These are phyloP conservation scores for Persicaria maculosa DNA, from an alignment of 148 eudicot species.

Conservation along the genomic window DNA sequence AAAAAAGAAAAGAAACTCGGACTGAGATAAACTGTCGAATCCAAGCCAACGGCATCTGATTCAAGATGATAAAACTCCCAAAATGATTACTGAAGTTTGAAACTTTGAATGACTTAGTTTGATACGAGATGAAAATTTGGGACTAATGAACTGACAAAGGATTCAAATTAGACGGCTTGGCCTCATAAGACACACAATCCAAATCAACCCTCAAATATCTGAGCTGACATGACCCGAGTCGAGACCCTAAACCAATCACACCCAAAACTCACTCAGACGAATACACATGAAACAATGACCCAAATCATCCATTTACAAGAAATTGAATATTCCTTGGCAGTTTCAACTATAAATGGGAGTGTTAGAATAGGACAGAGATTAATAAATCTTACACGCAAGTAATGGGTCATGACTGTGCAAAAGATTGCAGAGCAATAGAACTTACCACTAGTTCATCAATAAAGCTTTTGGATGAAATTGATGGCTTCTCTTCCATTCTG, in stretches of 20 bases:
- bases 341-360: background rate
- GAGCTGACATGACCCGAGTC: background rate
- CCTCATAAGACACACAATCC: background rate
- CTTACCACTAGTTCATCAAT: conserved; percentile 14
- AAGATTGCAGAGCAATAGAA: background rate
- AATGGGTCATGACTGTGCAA: background rate
- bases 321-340: background rate
- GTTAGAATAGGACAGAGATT: background rate
- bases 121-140: background rate
- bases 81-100: background rate
- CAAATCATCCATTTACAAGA: background rate
- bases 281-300: background rate
- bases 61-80: background rate
- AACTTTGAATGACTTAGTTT: background rate
- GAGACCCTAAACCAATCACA: background rate
- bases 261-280: background rate
- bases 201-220: background rate
- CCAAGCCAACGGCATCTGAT: background rate
- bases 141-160: background rate
- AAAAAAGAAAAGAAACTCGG: background rate
- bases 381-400: background rate
- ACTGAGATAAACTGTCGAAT: background rate
- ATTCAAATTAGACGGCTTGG: background rate
- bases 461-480: conserved; percentile 2
- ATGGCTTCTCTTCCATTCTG: conserved; percentile 8